Evolutionary conservation across 2,329 filamentous ascomycete genomes (phyloP), one percentile per base, ranked within the genome.

Genomic region (Tolypocladium guangdongense): DNA sequence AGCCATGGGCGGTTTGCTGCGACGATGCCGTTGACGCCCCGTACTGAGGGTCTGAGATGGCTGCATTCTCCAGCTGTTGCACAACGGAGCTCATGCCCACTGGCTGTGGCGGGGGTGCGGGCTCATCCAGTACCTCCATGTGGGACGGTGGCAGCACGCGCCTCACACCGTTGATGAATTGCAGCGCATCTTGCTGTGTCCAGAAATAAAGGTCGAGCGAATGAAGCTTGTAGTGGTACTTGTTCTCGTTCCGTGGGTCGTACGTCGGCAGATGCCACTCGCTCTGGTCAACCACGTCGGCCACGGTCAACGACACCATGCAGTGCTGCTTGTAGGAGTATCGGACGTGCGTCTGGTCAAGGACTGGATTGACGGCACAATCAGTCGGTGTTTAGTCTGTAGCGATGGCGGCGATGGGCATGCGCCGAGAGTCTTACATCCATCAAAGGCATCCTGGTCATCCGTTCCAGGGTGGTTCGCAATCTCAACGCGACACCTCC

Each of bases 171-270:
- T 85, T 85, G 56, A 90, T 71, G 58, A 91, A 88, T 54, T 82
- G 78, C 32, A 82, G 71, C 1, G 87, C 86, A 68, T 91, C 87
- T 53, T 82, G 76, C 56, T 82, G 80, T 0, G 83, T 88, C 86
- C 86, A 90, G 63, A 91, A 87, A 71, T 92, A 92, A 16, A 91
- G 72, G 63, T 91, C 87, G 54, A 91, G 66, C 0, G 84, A 85
- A 64, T 89, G 83, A 8, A 92, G 77, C 64, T 82, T 83, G 71
- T 90, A 90, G 74, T 90, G 81, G 66, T 90, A 90, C 66, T 87
- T 89, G 64, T 80, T 83, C 67, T 90, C 82, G 67, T 89, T 88
- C 50, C 76, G 77, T 2, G 82, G 81, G 66, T 91, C 86, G 65
- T 79, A 86, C 0, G 82, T 83, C 2, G 87, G 86, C 7, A 91